These are phyloP conservation scores for Ascochyta clinopodiicola DNA, from an alignment of 2,329 filamentous ascomycete genomes.

Conservation along the genomic window DNA sequence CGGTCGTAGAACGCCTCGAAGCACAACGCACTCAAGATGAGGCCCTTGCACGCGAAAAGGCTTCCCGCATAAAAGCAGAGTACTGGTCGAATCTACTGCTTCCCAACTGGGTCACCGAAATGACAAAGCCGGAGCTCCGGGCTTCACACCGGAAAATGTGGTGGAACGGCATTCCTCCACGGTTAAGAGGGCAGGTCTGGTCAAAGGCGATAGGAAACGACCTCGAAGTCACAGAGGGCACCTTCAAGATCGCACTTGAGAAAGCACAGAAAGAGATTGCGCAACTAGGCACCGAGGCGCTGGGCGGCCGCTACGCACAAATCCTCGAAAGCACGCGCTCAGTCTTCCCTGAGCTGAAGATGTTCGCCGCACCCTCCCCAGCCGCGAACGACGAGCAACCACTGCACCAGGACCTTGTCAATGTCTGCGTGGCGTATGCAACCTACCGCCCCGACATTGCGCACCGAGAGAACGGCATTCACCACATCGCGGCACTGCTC, in stretches of 20 bases:
- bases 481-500: constrained; percentile 75
- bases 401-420: constrained; percentile 70
- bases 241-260: constrained; percentile 73
- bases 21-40: constrained; percentile 55
- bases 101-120: constrained; percentile 76
- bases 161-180: constrained; percentile 80
- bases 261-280: constrained; percentile 66
- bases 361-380: constrained; percentile 64
- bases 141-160: constrained; percentile 68
- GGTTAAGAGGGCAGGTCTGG: constrained; percentile 74
- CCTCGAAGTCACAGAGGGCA: constrained; percentile 69
- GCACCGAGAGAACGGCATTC: constrained; percentile 68
- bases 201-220: constrained; percentile 75
- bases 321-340: constrained; percentile 64
- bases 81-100: constrained; percentile 81
- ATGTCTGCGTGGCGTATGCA: constrained; percentile 78
- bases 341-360: constrained; percentile 75
- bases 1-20: constrained; percentile 38
- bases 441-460: constrained; percentile 85
- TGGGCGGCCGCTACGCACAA: constrained; percentile 33
- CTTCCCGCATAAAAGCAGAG: constrained; percentile 57
- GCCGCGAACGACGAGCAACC: constrained; percentile 60
- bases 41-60: constrained; percentile 57
- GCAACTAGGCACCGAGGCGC: constrained; percentile 59
- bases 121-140: constrained; percentile 52